Conservation (phyloP, 208 protist genomes). For the Wallacemonas rigidus region DNA sequence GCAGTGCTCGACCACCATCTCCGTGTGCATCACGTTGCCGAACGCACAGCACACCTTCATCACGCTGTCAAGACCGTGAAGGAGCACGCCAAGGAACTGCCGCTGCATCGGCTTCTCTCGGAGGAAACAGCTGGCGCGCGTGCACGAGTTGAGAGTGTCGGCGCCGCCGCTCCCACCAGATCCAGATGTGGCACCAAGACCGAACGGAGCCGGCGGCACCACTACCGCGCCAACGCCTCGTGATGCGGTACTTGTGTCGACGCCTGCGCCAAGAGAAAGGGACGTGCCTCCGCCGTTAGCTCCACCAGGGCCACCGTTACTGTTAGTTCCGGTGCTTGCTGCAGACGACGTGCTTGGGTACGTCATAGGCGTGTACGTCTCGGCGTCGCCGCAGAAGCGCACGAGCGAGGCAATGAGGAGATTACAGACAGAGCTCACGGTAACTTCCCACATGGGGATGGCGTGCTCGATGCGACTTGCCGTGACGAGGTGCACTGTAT, state of each 20-base stretch:
- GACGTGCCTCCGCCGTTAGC: not conserved
- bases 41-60: slow-evolving; percentile 78
- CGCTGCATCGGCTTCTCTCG: not conserved
- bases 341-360: not conserved
- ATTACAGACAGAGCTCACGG: slow-evolving; percentile 51
- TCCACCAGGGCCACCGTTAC: not conserved
- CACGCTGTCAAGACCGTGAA: slow-evolving; percentile 61
- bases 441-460: slow-evolving; percentile 89
- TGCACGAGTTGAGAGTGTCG: not conserved
- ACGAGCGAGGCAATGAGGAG: slow-evolving; percentile 40
- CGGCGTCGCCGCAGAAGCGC: slow-evolving; percentile 44
- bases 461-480: slow-evolving; percentile 81
- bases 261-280: not conserved
- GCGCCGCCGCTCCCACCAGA: not conserved
- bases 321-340: too few relatives aligned
- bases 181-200: not conserved
- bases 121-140: slow-evolving; percentile 4
- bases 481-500: slow-evolving; percentile 32
- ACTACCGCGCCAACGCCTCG: not conserved
- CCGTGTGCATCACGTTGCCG: slow-evolving; percentile 64
- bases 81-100: slow-evolving; percentile 39
- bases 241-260: not conserved
- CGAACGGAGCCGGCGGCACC: not conserved
- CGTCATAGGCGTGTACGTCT: slow-evolving; percentile 39
- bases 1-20: slow-evolving; percentile 64